A percentile compares a stretch with the other conserved stretches of the same genome.
phyloP scores from a whole-genome alignment of 164 flowering plant genomes.

The Cinnamomum chago region DNA sequence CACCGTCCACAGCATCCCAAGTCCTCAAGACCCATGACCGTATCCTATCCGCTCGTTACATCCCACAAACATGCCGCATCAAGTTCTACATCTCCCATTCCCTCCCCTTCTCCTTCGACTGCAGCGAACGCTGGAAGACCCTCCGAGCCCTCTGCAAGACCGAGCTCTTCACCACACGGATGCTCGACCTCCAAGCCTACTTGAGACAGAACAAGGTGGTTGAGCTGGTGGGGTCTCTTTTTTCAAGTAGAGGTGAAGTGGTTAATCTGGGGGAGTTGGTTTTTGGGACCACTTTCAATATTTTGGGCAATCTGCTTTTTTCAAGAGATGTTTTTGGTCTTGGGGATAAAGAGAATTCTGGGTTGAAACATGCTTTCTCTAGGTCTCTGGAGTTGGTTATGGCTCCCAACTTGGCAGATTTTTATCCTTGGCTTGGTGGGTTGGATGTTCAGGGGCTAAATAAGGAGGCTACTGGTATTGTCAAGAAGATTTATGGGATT shows the following conservation, averaged over 20 bases:
- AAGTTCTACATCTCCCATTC: neutral
- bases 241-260: constrained; percentile 12
- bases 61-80: neutral
- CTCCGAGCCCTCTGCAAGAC: constrained; percentile 20
- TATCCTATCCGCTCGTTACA: neutral
- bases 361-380: neutral
- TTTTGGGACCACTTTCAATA: constrained; percentile 12
- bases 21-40: constrained; percentile 38
- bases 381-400: neutral
- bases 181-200: constrained; percentile 12
- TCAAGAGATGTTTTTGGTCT: constrained; percentile 14
- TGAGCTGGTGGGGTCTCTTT: constrained; percentile 16
- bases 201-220: constrained; percentile 22
- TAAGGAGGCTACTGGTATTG: neutral
- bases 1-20: constrained; percentile 26
- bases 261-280: constrained; percentile 19
- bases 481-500: neutral
- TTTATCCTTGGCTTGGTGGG: constrained; percentile 1
- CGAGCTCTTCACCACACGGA: constrained; percentile 27
- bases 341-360: constrained; percentile 6
- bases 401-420: constrained; percentile 7
- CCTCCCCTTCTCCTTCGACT: constrained; percentile 1
- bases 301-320: constrained; percentile 13
- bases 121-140: constrained; percentile 25
- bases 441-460: constrained; percentile 17